Conservation (phyloP, 345 rosid genomes). For the Eucalyptus fibrosa region DNA sequence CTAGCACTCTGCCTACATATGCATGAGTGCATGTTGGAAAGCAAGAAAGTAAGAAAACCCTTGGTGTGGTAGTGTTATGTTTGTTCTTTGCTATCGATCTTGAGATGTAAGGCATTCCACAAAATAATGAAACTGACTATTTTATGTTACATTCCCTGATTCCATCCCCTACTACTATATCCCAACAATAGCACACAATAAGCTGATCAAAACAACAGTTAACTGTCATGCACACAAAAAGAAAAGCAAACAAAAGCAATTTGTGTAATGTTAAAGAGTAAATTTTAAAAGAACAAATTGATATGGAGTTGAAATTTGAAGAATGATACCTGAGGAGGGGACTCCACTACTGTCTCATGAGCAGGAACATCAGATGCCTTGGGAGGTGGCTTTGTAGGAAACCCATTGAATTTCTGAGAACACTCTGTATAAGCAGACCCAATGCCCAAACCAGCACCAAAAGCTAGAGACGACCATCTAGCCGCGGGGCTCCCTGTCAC, state of each 20-base stretch:
- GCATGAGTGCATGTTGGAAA: background rate
- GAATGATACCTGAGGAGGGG: background rate
- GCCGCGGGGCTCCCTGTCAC: conserved; percentile 67
- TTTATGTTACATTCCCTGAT: background rate
- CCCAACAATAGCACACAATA: background rate
- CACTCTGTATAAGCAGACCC: conserved; percentile 88
- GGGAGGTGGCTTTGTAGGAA: conserved; percentile 32
- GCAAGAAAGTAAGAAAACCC: background rate
- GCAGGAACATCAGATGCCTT: conserved; percentile 19
- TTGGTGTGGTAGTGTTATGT: background rate
- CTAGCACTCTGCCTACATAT: background rate
- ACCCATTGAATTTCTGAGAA: conserved; percentile 43
- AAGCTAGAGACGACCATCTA: conserved; percentile 85
- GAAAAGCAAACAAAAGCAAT: background rate
- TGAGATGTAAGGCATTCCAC: background rate
- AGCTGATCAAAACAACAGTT: background rate
- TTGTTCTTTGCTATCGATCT: background rate
- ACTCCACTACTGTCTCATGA: conserved; percentile 30
- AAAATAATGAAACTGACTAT: background rate
- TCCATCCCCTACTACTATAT: background rate
- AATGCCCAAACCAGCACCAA: conserved; percentile 90
- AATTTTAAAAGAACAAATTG: background rate
- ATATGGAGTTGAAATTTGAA: background rate
- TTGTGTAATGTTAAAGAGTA: background rate
- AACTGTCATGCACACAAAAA: background rate